Evolutionary conservation across 345 rosid genomes (phyloP).

Genomic region (Zanthoxylum bungeanum): DNA sequence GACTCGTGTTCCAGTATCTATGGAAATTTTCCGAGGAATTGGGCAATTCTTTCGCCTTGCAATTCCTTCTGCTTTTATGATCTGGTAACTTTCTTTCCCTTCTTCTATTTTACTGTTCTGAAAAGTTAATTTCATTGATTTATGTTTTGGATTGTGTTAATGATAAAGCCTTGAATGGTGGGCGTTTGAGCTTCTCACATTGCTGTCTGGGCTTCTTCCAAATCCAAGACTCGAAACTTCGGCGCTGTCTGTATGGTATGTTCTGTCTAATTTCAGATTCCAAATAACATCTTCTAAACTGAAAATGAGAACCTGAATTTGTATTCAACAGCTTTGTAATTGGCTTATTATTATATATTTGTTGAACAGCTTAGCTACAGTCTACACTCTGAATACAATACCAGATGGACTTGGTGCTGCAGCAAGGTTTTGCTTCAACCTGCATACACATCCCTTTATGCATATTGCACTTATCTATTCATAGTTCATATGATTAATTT

Average conservation of each 20-base stretch:
- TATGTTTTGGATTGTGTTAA: too few relatives aligned
- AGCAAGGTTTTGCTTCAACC: neutral
- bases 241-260: slow-evolving; percentile 79
- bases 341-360: neutral
- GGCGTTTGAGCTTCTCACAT: slow-evolving; percentile 73
- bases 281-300: neutral
- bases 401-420: neutral
- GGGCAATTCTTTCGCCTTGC: slow-evolving; percentile 44
- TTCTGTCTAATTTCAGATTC: neutral
- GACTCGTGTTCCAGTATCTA: slow-evolving; percentile 26
- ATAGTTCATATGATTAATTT: neutral
- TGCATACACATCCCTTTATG: neutral
- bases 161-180: slow-evolving; percentile 80
- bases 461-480: neutral
- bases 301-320: neutral
- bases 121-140: too few relatives aligned
- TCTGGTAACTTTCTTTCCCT: slow-evolving; percentile 29
- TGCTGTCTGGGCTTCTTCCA: slow-evolving; percentile 75
- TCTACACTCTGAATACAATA: slow-evolving; percentile 41
- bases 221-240: slow-evolving; percentile 86
- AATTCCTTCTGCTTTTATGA: slow-evolving; percentile 46
- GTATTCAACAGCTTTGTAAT: neutral
- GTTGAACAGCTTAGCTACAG: slow-evolving; percentile 47
- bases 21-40: slow-evolving; percentile 29
- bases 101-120: neutral